A percentile compares a stretch with the other conserved stretches of the same genome.
These are phyloP conservation scores for Syzygium aromaticum DNA, from an alignment of 345 rosid species.

Conservation along the genomic window DNA sequence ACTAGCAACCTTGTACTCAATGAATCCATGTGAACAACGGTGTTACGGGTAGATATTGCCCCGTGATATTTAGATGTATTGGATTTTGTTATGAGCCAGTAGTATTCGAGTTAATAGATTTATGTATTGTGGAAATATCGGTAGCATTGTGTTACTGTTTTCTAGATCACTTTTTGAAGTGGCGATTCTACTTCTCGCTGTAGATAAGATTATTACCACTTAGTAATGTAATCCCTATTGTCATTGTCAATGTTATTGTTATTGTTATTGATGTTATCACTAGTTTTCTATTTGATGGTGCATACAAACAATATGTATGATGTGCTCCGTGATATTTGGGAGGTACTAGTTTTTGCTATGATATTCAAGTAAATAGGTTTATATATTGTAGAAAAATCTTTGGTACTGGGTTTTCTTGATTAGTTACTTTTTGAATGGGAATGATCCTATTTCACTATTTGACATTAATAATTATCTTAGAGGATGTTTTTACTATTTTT, in stretches of 20 bases:
- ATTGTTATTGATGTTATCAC: too few species aligned
- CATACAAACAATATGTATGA: too few species aligned
- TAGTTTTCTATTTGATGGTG: too few species aligned
- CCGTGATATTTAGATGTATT: not conserved
- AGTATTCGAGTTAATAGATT: not conserved
- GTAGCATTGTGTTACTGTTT: not conserved
- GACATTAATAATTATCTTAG: not conserved
- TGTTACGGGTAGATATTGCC: not conserved
- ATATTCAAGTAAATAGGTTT: not conserved
- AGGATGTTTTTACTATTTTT: not conserved
- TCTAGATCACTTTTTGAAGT: not conserved
- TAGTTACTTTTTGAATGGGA: not conserved
- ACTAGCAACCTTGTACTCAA: not conserved
- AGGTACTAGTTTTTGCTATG: not conserved
- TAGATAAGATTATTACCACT: too few species aligned
- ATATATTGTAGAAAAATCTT: too few species aligned
- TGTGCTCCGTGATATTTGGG: not conserved
- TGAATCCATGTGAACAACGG: not conserved
- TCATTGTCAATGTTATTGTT: too few species aligned
- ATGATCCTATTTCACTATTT: not conserved
- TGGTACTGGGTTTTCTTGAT: not conserved
- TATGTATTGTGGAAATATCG: not conserved
- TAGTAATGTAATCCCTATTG: too few species aligned
- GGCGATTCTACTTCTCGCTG: too few species aligned
- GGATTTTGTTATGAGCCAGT: not conserved